A percentile compares a stretch with the other conserved stretches of the same genome.
Conservation (phyloP, 441 rosid genomes). For the Aleurites moluccanus region DNA sequence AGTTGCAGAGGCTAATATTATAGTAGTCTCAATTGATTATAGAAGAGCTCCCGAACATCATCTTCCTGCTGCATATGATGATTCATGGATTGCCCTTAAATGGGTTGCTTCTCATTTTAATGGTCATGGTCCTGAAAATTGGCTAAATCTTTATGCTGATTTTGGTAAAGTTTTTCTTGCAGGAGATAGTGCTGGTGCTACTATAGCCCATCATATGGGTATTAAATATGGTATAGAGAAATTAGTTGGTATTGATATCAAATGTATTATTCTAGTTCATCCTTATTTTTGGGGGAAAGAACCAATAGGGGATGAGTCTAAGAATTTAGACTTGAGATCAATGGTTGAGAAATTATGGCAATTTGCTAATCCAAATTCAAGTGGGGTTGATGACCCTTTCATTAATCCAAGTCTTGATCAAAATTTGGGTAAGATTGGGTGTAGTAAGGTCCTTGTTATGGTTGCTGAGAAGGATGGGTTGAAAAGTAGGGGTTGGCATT, state of each 20-base stretch:
- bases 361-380: neutral
- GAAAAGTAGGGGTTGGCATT: neutral
- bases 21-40: slow-evolving; percentile 52
- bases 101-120: slow-evolving; percentile 44
- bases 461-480: neutral
- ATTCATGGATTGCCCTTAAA: slow-evolving; percentile 44
- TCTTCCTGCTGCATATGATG: slow-evolving; percentile 45
- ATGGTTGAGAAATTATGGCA: neutral
- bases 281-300: slow-evolving; percentile 32
- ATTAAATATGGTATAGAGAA: slow-evolving; percentile 29
- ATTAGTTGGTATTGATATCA: slow-evolving; percentile 7
- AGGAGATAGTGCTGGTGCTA: slow-evolving; percentile 62
- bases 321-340: slow-evolving; percentile 2
- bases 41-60: slow-evolving; percentile 53
- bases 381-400: neutral
- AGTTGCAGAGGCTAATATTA: slow-evolving; percentile 38
- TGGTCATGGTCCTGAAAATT: slow-evolving; percentile 46
- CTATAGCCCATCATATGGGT: slow-evolving; percentile 49
- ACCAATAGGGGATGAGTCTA: slow-evolving; percentile 23
- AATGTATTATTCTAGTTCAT: slow-evolving; percentile 28
- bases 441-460: neutral
- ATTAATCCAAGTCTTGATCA: neutral
- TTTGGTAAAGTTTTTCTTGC: slow-evolving; percentile 39
- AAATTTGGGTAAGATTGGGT: neutral
- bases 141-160: slow-evolving; percentile 50